Conservation (phyloP, 345 rosid species). For the Lenwebbia sp. region DNA sequence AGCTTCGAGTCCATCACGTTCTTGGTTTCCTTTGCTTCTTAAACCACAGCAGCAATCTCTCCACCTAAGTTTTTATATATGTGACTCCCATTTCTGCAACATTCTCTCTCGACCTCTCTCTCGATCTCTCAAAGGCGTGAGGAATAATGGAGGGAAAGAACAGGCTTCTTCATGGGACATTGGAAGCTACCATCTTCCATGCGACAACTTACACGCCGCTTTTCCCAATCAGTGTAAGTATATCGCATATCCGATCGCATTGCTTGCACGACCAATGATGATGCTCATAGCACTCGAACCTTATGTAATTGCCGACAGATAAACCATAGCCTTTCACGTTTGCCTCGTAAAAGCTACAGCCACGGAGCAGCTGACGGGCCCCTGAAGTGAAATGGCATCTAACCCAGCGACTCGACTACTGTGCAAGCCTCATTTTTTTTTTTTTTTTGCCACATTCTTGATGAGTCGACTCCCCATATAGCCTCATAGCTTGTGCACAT, state of each 20-base stretch:
- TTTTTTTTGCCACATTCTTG: background rate
- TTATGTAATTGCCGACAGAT: background rate
- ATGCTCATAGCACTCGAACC: background rate
- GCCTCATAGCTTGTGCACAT: background rate
- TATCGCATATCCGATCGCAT: background rate
- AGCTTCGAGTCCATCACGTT: background rate
- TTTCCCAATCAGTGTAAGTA: constrained; percentile 61
- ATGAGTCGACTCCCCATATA: background rate
- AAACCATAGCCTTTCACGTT: background rate
- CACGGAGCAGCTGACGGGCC: background rate
- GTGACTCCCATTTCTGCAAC: background rate
- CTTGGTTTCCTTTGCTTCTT: background rate
- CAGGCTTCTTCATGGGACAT: constrained; percentile 74
- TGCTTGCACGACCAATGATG: background rate
- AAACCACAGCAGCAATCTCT: background rate
- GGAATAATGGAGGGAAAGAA: constrained; percentile 22
- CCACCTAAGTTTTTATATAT: background rate
- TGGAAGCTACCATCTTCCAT: constrained; percentile 72
- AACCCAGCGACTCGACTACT: background rate
- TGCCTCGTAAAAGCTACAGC: background rate
- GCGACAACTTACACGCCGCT: constrained; percentile 57
- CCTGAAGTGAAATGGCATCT: background rate
- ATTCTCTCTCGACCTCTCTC: background rate
- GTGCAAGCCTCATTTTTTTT: background rate
- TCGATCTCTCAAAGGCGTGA: background rate